phyloP scores from a whole-genome alignment of 306 rosid species.

The Erythrophleum fordii region DNA sequence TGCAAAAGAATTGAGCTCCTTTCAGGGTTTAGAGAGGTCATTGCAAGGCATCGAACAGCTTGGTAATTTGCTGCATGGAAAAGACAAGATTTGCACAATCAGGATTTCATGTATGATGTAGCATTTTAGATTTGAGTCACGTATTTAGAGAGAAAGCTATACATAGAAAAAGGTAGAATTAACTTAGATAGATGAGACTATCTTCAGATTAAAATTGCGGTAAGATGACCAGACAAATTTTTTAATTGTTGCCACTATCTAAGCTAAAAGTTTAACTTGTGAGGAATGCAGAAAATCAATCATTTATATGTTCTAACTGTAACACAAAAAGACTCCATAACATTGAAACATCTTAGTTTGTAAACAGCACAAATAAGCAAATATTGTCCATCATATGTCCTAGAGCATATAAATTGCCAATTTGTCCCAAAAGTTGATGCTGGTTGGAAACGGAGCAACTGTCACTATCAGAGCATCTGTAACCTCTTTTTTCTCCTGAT shows the following conservation, averaged over 20 bases:
- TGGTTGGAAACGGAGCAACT: not conserved
- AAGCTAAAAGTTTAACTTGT: not conserved
- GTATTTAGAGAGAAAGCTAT: not conserved
- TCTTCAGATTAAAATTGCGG: conserved; percentile 23
- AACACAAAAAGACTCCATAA: not conserved
- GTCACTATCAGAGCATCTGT: not conserved
- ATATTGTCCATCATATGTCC: not conserved
- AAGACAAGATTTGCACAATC: conserved; percentile 1
- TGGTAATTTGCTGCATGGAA: conserved; percentile 74
- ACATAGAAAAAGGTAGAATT: not conserved
- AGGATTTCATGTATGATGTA: conserved; percentile 20
- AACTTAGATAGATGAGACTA: not conserved
- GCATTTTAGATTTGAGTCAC: conserved; percentile 2
- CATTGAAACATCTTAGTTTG: not conserved
- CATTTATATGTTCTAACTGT: not conserved
- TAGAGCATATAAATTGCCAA: not conserved
- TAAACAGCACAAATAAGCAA: not conserved
- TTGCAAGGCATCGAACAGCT: conserved; percentile 85
- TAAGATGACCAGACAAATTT: not conserved
- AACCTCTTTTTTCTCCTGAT: not conserved
- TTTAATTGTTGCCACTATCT: conserved; percentile 18
- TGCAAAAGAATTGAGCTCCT: conserved; percentile 81
- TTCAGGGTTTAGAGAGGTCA: conserved; percentile 80
- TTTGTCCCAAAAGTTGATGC: not conserved
- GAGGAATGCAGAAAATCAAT: not conserved